These are phyloP conservation scores for Remersonia thermophila DNA, from an alignment of 2,329 filamentous ascomycete species.

Conservation along the genomic window DNA sequence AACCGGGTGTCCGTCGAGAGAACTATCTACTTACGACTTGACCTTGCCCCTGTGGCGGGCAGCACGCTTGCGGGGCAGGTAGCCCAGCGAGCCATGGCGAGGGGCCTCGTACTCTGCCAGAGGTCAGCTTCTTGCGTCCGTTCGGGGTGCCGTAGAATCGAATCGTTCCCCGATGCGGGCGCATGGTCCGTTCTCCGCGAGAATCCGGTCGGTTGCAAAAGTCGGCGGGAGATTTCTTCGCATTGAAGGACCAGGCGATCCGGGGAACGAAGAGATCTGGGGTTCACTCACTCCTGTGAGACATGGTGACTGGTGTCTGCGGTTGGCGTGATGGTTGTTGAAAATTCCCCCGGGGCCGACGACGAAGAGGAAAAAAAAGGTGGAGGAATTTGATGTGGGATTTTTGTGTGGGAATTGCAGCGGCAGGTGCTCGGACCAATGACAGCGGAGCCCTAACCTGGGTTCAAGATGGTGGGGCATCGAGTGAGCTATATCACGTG, in stretches of 20 bases:
- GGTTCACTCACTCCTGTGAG: conserved; percentile 19
- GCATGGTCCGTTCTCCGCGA: conserved; percentile 4
- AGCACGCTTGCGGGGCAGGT: conserved; percentile 82
- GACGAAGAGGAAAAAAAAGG: conserved; percentile 11
- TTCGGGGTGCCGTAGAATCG: neutral
- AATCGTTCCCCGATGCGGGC: neutral
- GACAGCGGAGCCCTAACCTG: conserved; percentile 18
- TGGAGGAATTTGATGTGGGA: conserved; percentile 12
- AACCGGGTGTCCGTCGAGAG: too few relatives aligned
- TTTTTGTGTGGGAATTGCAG: conserved; percentile 18
- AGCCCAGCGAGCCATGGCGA: conserved; percentile 86
- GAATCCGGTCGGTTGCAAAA: neutral
- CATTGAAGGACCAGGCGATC: conserved; percentile 3
- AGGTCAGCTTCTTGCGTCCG: conserved; percentile 10
- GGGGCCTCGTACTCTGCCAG: conserved; percentile 20
- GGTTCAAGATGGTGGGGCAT: neutral
- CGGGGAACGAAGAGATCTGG: neutral
- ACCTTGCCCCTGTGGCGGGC: conserved; percentile 93
- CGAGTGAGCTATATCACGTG: neutral
- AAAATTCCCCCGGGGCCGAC: conserved; percentile 15
- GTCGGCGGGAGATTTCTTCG: neutral
- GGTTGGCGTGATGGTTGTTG: conserved; percentile 15
- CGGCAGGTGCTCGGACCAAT: conserved; percentile 11
- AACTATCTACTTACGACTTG: conserved; percentile 65
- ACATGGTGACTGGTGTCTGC: conserved; percentile 19